These are phyloP conservation scores for Penicillium canescens DNA, from an alignment of 495 filamentous ascomycete genomes.

Conservation along the genomic window DNA sequence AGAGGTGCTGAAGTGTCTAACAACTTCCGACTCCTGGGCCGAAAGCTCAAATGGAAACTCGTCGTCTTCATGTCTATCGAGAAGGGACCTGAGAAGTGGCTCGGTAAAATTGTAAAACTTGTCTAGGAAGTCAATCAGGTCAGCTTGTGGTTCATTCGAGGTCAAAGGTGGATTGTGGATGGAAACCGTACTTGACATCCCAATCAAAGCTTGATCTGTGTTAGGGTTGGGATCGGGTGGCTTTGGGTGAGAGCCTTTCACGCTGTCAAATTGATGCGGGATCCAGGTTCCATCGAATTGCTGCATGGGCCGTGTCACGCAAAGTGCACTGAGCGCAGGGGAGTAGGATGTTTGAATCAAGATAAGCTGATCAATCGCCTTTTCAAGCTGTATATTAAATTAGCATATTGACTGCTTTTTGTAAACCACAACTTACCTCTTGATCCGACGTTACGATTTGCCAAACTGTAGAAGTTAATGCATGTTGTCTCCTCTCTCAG, in stretches of 20 bases:
- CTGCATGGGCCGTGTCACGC: slow-evolving; percentile 3
- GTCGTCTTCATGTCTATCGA: neutral
- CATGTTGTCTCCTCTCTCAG: neutral
- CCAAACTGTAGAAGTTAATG: slow-evolving; percentile 9
- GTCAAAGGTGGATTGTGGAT: neutral
- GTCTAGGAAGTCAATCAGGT: slow-evolving; percentile 13
- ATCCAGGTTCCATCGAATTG: slow-evolving; percentile 10
- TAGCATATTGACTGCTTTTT: neutral
- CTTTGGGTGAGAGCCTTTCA: neutral
- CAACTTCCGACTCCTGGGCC: slow-evolving; percentile 30
- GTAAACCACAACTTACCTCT: neutral
- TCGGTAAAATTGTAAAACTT: slow-evolving; percentile 41
- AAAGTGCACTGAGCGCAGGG: slow-evolving; percentile 10
- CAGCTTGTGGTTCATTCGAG: neutral
- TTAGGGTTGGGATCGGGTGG: neutral
- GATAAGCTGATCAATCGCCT: slow-evolving; percentile 10
- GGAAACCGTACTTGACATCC: slow-evolving; percentile 22
- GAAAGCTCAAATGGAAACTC: slow-evolving; percentile 46
- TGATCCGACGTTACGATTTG: slow-evolving; percentile 6
- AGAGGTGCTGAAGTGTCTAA: slow-evolving; percentile 30
- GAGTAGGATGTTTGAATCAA: slow-evolving; percentile 16
- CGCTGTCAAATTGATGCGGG: slow-evolving; percentile 3
- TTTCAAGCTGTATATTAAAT: slow-evolving; percentile 3
- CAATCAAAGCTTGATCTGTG: slow-evolving; percentile 15
- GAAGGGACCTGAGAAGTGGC: slow-evolving; percentile 26